Percentiles rank a stretch among this genome's conserved stretches.
Evolutionary conservation across 2,329 filamentous ascomycete genomes (phyloP).

Genomic region (Ramichloridium luteum): DNA sequence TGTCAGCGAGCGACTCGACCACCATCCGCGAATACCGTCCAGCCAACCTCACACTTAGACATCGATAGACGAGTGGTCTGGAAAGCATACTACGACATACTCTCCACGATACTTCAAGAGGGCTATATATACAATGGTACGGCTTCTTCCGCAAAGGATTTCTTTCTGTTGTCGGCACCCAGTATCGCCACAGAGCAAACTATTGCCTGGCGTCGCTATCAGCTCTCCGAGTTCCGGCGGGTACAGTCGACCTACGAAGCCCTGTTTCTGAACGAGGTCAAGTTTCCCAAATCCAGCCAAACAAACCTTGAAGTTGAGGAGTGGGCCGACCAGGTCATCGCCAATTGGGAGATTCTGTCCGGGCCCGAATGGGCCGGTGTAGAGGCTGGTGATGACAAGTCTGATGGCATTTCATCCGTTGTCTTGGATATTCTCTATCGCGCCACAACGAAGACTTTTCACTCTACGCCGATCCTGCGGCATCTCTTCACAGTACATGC

Average conservation of each 20-base stretch:
- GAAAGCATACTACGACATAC: constrained; percentile 69
- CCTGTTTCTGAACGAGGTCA: constrained; percentile 62
- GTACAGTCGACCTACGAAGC: constrained; percentile 71
- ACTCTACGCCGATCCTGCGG: constrained; percentile 79
- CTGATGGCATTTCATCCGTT: constrained; percentile 59
- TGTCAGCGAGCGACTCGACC: constrained; percentile 38
- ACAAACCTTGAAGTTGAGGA: constrained; percentile 66
- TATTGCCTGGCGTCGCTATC: constrained; percentile 27
- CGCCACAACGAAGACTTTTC: constrained; percentile 84
- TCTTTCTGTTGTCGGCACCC: constrained; percentile 23
- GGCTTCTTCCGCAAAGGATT: constrained; percentile 25
- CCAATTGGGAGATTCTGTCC: constrained; percentile 75
- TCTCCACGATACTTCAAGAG: constrained; percentile 63
- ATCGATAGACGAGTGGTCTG: constrained; percentile 53
- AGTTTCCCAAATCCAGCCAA: constrained; percentile 75
- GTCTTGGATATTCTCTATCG: constrained; percentile 80
- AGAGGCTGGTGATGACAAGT: constrained; percentile 71
- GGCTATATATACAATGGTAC: constrained; percentile 43
- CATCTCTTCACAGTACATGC: constrained; percentile 81
- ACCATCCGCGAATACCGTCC: not conserved
- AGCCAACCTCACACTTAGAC: constrained; percentile 17
- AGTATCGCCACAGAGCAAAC: constrained; percentile 15
- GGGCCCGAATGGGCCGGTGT: constrained; percentile 68
- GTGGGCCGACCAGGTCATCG: constrained; percentile 67
- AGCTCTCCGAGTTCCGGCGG: constrained; percentile 64